Evolutionary conservation across 805 yeast genomes (phyloP).

Genomic region (Saccharomycopsis selenospora): DNA sequence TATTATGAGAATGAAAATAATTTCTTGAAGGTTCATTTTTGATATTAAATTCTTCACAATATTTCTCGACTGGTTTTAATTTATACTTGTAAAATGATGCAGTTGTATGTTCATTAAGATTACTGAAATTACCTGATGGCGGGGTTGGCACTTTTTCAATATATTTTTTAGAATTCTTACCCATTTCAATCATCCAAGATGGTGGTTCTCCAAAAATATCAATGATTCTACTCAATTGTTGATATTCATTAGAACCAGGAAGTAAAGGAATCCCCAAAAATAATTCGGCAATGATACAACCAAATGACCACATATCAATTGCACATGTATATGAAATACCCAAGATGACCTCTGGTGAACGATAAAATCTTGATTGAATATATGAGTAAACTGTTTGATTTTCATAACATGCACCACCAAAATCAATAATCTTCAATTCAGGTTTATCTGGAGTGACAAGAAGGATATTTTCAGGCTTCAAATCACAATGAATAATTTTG

Average conservation of each 20-base stretch:
- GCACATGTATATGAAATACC: constrained; percentile 90
- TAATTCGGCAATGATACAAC: constrained; percentile 85
- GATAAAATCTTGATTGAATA: constrained; percentile 85
- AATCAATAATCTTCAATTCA: constrained; percentile 86
- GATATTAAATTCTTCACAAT: constrained; percentile 35
- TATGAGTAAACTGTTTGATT: constrained; percentile 84
- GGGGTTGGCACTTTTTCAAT: constrained; percentile 36
- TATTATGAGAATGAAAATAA: constrained; percentile 60
- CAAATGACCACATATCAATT: constrained; percentile 97
- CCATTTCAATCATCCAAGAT: constrained; percentile 94
- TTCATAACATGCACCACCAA: constrained; percentile 93
- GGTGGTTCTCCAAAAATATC: constrained; percentile 86
- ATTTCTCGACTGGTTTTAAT: constrained; percentile 45
- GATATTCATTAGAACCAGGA: constrained; percentile 92
- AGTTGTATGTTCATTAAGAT: constrained; percentile 3
- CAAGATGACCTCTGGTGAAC: constrained; percentile 90
- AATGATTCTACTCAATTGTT: constrained; percentile 76
- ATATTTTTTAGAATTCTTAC: constrained; percentile 70
- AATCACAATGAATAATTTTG: constrained; percentile 88
- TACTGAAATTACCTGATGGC: constrained; percentile 25
- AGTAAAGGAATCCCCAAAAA: constrained; percentile 88
- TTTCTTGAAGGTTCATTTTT: constrained; percentile 76
- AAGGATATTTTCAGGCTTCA: constrained; percentile 92
- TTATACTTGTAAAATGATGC: constrained; percentile 24
- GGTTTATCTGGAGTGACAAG: constrained; percentile 75